phyloP scores from a whole-genome alignment of 2,329 filamentous ascomycete genomes.

The Amylocarpus encephaloides region DNA sequence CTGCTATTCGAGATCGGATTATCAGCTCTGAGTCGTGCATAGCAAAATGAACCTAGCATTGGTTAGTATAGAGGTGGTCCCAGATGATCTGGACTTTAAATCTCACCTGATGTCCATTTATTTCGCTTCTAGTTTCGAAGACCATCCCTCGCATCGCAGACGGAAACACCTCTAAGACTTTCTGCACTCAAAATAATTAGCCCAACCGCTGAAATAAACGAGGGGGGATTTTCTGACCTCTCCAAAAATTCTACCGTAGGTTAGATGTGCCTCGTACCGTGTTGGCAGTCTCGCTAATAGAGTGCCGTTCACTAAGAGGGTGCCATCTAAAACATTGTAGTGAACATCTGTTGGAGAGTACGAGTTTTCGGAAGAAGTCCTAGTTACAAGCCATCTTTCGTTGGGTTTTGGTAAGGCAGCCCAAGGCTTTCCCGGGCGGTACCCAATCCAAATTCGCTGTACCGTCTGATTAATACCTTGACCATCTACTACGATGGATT shows the following conservation, averaged over 20 bases:
- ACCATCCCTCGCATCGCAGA: conserved; percentile 33
- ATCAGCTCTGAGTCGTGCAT: conserved; percentile 27
- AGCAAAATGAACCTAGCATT: conserved; percentile 31
- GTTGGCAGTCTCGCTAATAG: conserved; percentile 42
- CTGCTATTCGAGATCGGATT: conserved; percentile 18
- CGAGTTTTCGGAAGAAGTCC: conserved; percentile 10
- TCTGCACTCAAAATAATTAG: conserved; percentile 1
- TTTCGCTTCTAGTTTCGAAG: conserved; percentile 28
- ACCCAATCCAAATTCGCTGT: conserved; percentile 26
- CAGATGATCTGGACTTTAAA: conserved; percentile 8
- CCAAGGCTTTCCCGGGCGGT: conserved; percentile 25
- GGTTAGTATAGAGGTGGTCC: background rate
- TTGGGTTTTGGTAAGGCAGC: conserved; percentile 19
- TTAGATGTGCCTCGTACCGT: conserved; percentile 34
- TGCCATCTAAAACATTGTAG: conserved; percentile 39
- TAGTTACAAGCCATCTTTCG: conserved; percentile 32
- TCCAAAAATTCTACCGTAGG: conserved; percentile 18
- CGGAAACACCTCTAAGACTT: conserved; percentile 30
- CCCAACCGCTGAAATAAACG: background rate
- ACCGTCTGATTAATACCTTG: conserved; percentile 25
- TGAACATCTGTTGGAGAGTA: conserved; percentile 22
- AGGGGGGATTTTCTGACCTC: conserved; percentile 5
- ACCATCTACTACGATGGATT: conserved; percentile 15
- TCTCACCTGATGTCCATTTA: conserved; percentile 27
- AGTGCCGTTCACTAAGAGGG: conserved; percentile 46